These are phyloP conservation scores for Trichoderma simmonsii DNA, from an alignment of 2,329 filamentous ascomycete species.

Conservation along the genomic window DNA sequence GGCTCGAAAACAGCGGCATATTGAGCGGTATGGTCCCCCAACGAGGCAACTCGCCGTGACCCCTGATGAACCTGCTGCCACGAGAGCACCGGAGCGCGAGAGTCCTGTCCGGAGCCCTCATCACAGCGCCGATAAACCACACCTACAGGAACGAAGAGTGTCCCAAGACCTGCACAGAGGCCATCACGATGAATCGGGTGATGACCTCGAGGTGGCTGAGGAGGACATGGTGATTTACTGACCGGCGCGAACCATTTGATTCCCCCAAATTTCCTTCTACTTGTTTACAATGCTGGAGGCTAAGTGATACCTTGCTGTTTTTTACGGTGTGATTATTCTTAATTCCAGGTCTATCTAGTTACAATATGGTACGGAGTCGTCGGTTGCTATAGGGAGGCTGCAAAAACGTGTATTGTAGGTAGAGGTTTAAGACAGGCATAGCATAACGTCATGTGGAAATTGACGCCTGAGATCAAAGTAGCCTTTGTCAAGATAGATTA, in stretches of 20 bases:
- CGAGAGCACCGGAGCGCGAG: conserved; percentile 16
- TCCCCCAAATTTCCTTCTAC: background rate
- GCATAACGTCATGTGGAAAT: background rate
- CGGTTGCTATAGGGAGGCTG: background rate
- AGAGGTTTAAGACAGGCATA: background rate
- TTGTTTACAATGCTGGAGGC: background rate
- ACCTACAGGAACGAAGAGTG: background rate
- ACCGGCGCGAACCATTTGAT: conserved; percentile 1
- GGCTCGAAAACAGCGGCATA: conserved; percentile 40
- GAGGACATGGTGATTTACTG: conserved; percentile 92
- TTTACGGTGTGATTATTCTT: background rate
- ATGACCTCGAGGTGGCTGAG: conserved; percentile 77
- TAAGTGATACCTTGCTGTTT: background rate
- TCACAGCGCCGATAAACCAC: background rate
- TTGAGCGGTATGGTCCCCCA: conserved; percentile 27
- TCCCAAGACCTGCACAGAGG: conserved; percentile 35
- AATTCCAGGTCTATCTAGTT: background rate
- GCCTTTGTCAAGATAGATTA: background rate
- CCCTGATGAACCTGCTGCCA: conserved; percentile 33
- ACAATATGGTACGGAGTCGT: background rate
- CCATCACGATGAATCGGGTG: conserved; percentile 66
- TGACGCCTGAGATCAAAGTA: background rate
- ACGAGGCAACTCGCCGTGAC: conserved; percentile 23
- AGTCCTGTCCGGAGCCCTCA: conserved; percentile 16
- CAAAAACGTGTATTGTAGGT: background rate